phyloP scores from a whole-genome alignment of 192 early-diverging fungal genomes.

The Coemansia sp. region DNA sequence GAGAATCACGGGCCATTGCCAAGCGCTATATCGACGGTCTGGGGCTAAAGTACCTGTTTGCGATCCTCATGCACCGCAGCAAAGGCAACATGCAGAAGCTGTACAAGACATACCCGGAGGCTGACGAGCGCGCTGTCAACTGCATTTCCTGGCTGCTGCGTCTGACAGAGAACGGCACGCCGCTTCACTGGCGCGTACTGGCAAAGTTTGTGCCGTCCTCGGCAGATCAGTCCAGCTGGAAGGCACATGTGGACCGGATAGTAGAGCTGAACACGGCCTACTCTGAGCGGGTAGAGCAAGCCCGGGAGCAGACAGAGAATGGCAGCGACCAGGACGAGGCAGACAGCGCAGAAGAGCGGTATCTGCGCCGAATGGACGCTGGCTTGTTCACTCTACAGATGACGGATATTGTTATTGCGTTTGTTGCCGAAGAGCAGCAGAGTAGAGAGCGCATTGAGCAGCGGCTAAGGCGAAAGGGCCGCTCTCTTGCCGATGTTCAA shows the following conservation, averaged over 20 bases:
- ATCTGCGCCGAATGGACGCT: slow-evolving; percentile 66
- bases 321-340: slow-evolving; percentile 57
- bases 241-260: slow-evolving; percentile 79
- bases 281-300: slow-evolving; percentile 56
- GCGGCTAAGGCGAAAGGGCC: slow-evolving; percentile 29
- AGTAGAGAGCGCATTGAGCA: slow-evolving; percentile 15
- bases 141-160: slow-evolving; percentile 80
- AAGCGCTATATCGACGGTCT: slow-evolving; percentile 75
- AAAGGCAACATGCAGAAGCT: slow-evolving; percentile 72
- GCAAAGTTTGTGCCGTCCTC: slow-evolving; percentile 70
- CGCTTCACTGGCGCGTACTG: slow-evolving; percentile 68
- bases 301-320: slow-evolving; percentile 54
- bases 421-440: slow-evolving; percentile 56
- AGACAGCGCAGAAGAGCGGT: slow-evolving; percentile 56
- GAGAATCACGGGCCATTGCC: slow-evolving; percentile 53
- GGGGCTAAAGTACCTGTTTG: slow-evolving; percentile 84
- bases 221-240: slow-evolving; percentile 60
- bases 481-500: slow-evolving; percentile 14
- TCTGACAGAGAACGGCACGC: slow-evolving; percentile 58
- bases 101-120: slow-evolving; percentile 74
- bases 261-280: slow-evolving; percentile 75
- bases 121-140: slow-evolving; percentile 83
- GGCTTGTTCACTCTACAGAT: slow-evolving; percentile 82
- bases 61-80: slow-evolving; percentile 77
- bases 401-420: slow-evolving; percentile 66